Evolutionary conservation across 169 alveolate species (phyloP).

Genomic region (Eimeria zaria): DNA sequence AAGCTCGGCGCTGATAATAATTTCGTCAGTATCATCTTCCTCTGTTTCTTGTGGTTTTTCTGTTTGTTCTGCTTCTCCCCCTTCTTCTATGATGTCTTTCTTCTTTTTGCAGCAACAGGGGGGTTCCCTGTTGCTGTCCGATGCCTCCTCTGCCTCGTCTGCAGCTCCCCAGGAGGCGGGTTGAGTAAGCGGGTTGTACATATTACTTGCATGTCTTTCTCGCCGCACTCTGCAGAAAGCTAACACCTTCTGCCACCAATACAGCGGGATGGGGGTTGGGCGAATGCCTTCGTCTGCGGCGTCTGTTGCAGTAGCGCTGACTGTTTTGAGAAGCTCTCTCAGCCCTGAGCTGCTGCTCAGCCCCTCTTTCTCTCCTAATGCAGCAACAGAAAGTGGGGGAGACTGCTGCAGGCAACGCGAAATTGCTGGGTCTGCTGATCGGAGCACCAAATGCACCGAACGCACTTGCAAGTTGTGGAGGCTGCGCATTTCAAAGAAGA

Average conservation of each 20-base stretch:
- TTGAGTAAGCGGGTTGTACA: conserved; percentile 55
- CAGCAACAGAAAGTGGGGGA: not conserved
- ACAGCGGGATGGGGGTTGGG: not conserved
- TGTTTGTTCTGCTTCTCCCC: not conserved
- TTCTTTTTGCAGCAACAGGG: not conserved
- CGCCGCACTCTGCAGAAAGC: not conserved
- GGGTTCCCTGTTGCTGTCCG: not conserved
- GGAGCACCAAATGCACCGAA: conserved; percentile 45
- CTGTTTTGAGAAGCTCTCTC: not conserved
- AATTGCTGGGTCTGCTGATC: conserved; percentile 20
- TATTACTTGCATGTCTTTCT: not conserved
- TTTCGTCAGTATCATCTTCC: not conserved
- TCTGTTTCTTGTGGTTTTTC: not conserved
- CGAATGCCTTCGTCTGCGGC: not conserved
- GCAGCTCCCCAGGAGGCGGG: not conserved
- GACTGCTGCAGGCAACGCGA: not conserved
- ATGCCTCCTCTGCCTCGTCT: conserved; percentile 6
- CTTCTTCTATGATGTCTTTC: not conserved
- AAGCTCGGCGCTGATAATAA: conserved; percentile 52
- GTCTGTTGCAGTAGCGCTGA: not conserved
- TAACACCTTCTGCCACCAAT: conserved; percentile 32
- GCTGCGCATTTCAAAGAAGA: conserved; percentile 5
- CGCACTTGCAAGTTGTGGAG: conserved; percentile 54
- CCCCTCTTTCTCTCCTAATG: not conserved
- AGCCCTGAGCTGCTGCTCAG: not conserved